Percentiles rank a stretch among this genome's conserved stretches.
Conservation (phyloP, 768 basidiomycete species). For the Dictyophora rubrovolvata region DNA sequence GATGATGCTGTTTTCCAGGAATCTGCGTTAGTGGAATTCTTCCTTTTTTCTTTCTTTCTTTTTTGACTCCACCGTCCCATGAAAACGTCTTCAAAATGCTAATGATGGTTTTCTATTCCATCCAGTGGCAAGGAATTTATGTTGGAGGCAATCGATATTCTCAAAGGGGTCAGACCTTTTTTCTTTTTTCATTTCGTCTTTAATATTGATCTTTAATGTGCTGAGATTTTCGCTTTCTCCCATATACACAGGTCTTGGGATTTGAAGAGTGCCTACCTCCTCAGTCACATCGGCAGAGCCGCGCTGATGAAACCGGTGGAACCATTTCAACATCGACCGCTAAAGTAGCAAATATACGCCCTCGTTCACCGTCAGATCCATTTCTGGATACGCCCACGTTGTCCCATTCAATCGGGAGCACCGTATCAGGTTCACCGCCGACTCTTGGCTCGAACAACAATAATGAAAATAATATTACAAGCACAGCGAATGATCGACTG, state of each 20-base stretch:
- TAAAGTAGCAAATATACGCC: constrained; percentile 46
- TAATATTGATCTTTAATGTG: background rate
- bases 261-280: constrained; percentile 56
- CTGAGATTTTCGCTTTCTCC: constrained; percentile 14
- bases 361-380: constrained; percentile 69
- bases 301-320: constrained; percentile 9
- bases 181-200: background rate
- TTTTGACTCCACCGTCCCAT: constrained; percentile 11
- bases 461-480: constrained; percentile 28
- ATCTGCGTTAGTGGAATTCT: constrained; percentile 61
- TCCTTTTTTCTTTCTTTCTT: constrained; percentile 7
- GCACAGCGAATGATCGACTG: constrained; percentile 4
- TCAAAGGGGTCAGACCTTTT: constrained; percentile 69
- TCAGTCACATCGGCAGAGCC: constrained; percentile 19
- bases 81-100: constrained; percentile 6
- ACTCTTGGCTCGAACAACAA: constrained; percentile 20
- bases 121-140: constrained; percentile 87
- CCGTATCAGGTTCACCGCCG: constrained; percentile 37
- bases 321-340: constrained; percentile 28
- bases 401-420: constrained; percentile 44
- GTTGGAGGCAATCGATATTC: constrained; percentile 79
- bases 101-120: constrained; percentile 15
- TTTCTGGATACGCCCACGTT: constrained; percentile 62
- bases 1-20: constrained; percentile 94
- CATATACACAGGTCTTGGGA: constrained; percentile 40